A percentile compares a stretch with the other conserved stretches of the same genome.
These are phyloP conservation scores for Bipolaris zeicola DNA, from an alignment of 2,329 filamentous ascomycete genomes.

Conservation along the genomic window DNA sequence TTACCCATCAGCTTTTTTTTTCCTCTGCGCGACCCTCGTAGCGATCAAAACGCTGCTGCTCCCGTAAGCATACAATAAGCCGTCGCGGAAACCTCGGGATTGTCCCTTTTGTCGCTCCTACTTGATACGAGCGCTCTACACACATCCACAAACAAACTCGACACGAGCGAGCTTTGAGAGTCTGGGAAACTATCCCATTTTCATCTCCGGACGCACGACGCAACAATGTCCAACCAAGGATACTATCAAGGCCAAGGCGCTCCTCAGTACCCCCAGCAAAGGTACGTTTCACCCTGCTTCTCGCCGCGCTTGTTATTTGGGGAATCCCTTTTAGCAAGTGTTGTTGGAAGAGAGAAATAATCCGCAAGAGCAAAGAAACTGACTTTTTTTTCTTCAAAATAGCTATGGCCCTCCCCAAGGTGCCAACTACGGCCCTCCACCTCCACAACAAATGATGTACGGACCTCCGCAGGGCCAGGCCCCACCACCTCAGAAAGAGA, in stretches of 20 bases:
- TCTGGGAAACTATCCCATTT: not conserved
- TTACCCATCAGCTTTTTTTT: not conserved
- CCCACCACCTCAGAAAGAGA: constrained; percentile 50
- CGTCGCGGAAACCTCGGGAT: not conserved
- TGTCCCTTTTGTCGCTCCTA: not conserved
- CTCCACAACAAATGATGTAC: constrained; percentile 35
- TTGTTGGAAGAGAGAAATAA: not conserved
- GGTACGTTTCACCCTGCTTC: constrained; percentile 22
- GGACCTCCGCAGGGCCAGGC: constrained; percentile 45
- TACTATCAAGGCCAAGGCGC: constrained; percentile 42
- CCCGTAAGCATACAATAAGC: not conserved
- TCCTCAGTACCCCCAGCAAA: constrained; percentile 47
- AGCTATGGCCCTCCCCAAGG: constrained; percentile 34
- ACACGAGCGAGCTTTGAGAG: not conserved
- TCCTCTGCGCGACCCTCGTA: not conserved
- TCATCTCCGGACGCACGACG: too few relatives aligned
- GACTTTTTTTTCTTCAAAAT: not conserved
- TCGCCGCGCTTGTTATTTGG: not conserved
- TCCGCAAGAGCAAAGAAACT: not conserved
- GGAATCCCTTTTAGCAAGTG: not conserved
- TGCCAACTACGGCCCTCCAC: constrained; percentile 32
- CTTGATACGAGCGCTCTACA: not conserved
- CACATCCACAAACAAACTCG: not conserved
- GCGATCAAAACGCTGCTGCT: not conserved
- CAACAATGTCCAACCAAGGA: constrained; percentile 45